Conservation (phyloP, 2,329 filamentous ascomycete species). For the Fusarium sp. region DNA sequence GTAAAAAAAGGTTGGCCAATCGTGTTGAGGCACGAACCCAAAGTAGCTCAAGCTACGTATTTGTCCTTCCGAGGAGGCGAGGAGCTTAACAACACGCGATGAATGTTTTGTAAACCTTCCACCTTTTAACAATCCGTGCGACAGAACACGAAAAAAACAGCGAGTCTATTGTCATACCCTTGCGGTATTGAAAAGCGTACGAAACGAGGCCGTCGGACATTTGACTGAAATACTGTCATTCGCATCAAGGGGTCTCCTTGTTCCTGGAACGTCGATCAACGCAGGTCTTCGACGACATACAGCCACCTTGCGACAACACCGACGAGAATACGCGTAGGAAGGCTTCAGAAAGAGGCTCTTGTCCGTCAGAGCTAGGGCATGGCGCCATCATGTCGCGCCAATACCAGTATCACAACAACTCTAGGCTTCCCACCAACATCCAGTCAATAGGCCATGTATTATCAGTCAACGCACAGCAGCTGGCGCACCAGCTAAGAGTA, state of each 20-base stretch:
- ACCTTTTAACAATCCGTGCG: slow-evolving; percentile 9
- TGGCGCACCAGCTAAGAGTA: slow-evolving; percentile 53
- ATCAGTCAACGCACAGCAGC: slow-evolving; percentile 38
- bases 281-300: slow-evolving; percentile 7
- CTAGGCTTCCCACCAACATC: slow-evolving; percentile 32
- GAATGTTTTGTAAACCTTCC: slow-evolving; percentile 2
- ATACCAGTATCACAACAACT: slow-evolving; percentile 37
- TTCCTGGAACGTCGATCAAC: slow-evolving; percentile 33
- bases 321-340: not conserved
- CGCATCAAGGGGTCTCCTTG: slow-evolving; percentile 38
- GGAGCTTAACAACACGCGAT: slow-evolving; percentile 26
- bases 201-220: slow-evolving; percentile 2
- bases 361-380: slow-evolving; percentile 41
- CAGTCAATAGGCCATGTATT: slow-evolving; percentile 45
- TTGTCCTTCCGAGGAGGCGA: slow-evolving; percentile 32
- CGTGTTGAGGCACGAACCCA: slow-evolving; percentile 13
- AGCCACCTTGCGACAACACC: not conserved
- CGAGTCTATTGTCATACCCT: not conserved
- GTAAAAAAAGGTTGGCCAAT: slow-evolving; percentile 29
- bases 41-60: slow-evolving; percentile 32
- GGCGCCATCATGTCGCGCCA: slow-evolving; percentile 51
- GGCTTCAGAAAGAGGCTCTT: not conserved
- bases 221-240: slow-evolving; percentile 18
- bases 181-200: slow-evolving; percentile 1
- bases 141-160: not conserved